These are phyloP conservation scores for Atkinsonella hypoxylon DNA, from an alignment of 2,329 filamentous ascomycete genomes.

Conservation along the genomic window DNA sequence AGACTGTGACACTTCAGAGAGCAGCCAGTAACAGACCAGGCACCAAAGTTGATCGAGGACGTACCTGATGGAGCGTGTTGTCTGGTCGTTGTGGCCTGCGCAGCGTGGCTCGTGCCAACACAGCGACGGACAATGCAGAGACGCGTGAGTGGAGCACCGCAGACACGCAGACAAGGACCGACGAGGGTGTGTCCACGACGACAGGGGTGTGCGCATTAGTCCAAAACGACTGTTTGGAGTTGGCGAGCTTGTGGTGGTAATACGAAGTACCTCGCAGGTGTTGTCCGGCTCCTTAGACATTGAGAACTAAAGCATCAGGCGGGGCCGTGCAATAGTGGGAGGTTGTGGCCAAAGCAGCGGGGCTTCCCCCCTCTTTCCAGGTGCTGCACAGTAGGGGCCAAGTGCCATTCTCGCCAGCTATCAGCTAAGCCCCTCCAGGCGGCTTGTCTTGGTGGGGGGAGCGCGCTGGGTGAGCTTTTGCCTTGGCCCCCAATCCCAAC, in stretches of 20 bases:
- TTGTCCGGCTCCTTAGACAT: background rate
- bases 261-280: background rate
- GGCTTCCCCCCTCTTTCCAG: slow-evolving; percentile 1
- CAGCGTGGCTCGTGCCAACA: slow-evolving; percentile 16
- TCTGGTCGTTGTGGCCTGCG: slow-evolving; percentile 9
- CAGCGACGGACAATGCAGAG: slow-evolving; percentile 9
- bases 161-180: background rate
- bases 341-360: slow-evolving; percentile 1
- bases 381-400: background rate
- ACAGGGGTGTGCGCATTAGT: background rate
- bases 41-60: background rate
- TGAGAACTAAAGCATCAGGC: background rate
- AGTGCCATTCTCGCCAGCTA: background rate
- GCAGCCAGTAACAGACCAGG: background rate
- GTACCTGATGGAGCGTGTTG: slow-evolving; percentile 3
- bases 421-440: background rate
- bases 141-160: slow-evolving; percentile 3
- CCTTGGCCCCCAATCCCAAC: background rate
- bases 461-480: background rate
- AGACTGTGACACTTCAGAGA: background rate
- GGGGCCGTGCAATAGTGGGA: slow-evolving; percentile 4
- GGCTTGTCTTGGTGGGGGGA: background rate
- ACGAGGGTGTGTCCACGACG: background rate
- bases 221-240: background rate
- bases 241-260: background rate